phyloP scores from a whole-genome alignment of 805 yeast species.

The Zygoascus flipseniorum region DNA sequence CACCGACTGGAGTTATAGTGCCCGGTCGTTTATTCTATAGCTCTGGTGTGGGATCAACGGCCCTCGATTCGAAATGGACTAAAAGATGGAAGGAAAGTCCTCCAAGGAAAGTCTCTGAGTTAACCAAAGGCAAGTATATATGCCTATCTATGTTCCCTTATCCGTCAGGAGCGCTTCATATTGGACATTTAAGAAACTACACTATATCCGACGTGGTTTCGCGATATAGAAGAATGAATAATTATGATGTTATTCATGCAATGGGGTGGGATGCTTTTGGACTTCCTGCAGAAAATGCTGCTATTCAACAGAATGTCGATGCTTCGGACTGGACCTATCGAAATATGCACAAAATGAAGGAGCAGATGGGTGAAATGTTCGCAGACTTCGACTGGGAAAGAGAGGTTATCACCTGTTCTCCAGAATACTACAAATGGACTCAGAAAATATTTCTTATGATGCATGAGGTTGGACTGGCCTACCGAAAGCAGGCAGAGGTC shows the following conservation, averaged over 20 bases:
- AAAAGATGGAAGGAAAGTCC: conserved; percentile 19
- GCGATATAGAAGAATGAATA: conserved; percentile 67
- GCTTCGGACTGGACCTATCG: conserved; percentile 78
- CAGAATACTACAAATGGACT: conserved; percentile 88
- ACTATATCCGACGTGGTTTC: conserved; percentile 82
- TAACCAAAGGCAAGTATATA: conserved; percentile 35
- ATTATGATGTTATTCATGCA: conserved; percentile 78
- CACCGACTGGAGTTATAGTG: too few relatives aligned
- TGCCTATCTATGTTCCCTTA: conserved; percentile 89
- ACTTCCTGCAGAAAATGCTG: conserved; percentile 96
- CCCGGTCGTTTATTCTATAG: neutral
- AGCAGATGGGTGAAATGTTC: conserved; percentile 67
- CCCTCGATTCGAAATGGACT: conserved; percentile 26
- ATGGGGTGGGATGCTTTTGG: conserved; percentile 99
- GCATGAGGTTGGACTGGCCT: conserved; percentile 72
- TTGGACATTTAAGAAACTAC: conserved; percentile 92
- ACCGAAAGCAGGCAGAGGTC: conserved; percentile 76
- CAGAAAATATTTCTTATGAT: conserved; percentile 74
- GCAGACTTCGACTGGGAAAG: conserved; percentile 92
- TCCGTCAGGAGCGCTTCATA: conserved; percentile 87
- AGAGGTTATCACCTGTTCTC: conserved; percentile 77
- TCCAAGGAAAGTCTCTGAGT: conserved; percentile 4
- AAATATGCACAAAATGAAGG: conserved; percentile 80
- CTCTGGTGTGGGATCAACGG: neutral
- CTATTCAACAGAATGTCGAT: conserved; percentile 70